Evolutionary conservation across 2,329 filamentous ascomycete genomes (phyloP).

Genomic region (Bipolaris victoriae): DNA sequence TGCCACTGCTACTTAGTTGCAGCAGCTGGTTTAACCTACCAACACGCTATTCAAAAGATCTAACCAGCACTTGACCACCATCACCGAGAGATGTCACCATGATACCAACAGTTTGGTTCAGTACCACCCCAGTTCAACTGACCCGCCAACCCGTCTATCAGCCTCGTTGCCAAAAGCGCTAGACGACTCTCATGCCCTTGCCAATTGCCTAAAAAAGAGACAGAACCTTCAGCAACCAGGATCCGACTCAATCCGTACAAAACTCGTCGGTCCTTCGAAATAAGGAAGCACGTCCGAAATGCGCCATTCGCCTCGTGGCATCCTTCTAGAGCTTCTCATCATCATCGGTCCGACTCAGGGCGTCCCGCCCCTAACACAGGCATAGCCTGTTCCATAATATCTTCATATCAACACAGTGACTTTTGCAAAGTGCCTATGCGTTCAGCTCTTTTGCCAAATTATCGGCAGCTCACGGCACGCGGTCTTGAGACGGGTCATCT

Average conservation of each 20-base stretch:
- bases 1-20: neutral
- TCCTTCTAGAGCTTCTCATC: neutral
- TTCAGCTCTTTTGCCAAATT: neutral
- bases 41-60: neutral
- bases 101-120: slow-evolving; percentile 6
- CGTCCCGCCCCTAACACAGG: neutral
- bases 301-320: neutral
- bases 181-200: neutral
- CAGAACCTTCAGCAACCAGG: neutral
- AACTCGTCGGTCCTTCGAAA: neutral
- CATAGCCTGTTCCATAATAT: neutral
- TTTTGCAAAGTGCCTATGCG: neutral
- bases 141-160: slow-evolving; percentile 11
- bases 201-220: neutral
- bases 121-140: neutral
- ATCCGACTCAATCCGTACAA: neutral
- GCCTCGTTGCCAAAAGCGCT: neutral
- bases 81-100: slow-evolving; percentile 1
- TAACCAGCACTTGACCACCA: neutral
- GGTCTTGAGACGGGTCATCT: neutral
- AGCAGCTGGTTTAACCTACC: neutral
- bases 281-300: neutral
- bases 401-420: neutral
- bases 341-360: neutral
- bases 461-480: neutral